Conservation (phyloP, 1,139 yeast genomes). For the Meyerozyma elateridarum region DNA sequence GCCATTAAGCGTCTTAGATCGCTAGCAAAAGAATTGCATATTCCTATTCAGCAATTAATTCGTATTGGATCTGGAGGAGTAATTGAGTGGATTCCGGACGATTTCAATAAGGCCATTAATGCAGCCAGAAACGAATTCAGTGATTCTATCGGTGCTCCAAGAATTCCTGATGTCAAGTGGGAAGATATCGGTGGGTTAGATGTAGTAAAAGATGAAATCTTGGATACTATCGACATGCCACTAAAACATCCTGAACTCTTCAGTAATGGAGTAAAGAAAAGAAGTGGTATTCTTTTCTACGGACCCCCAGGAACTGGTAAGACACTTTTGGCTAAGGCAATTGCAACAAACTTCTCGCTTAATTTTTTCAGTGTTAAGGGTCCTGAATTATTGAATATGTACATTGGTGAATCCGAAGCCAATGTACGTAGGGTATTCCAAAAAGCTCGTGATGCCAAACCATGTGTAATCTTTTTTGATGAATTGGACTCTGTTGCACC, state of each 20-base stretch:
- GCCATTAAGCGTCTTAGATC: conserved; percentile 50
- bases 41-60: conserved; percentile 23
- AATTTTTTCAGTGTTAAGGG: conserved; percentile 96
- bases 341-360: conserved; percentile 89
- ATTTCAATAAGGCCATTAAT: conserved; percentile 68
- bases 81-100: conserved; percentile 54
- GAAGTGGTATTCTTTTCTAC: conserved; percentile 90
- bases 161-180: conserved; percentile 94
- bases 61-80: conserved; percentile 48
- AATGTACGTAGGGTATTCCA: conserved; percentile 93
- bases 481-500: conserved; percentile 98
- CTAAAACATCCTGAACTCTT: conserved; percentile 88
- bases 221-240: conserved; percentile 96
- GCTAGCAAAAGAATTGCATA: conserved; percentile 15
- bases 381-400: conserved; percentile 92
- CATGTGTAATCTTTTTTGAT: conserved; percentile 95
- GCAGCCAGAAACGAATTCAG: conserved; percentile 85
- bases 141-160: conserved; percentile 94
- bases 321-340: conserved; percentile 90
- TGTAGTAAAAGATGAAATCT: conserved; percentile 80
- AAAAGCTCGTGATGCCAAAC: conserved; percentile 91
- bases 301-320: conserved; percentile 99
- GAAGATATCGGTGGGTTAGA: conserved; percentile 92
- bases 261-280: conserved; percentile 80
- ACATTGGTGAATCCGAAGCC: conserved; percentile 97